phyloP scores from a whole-genome alignment of 179 eudicot genomes.

The Corrigiola litoralis region DNA sequence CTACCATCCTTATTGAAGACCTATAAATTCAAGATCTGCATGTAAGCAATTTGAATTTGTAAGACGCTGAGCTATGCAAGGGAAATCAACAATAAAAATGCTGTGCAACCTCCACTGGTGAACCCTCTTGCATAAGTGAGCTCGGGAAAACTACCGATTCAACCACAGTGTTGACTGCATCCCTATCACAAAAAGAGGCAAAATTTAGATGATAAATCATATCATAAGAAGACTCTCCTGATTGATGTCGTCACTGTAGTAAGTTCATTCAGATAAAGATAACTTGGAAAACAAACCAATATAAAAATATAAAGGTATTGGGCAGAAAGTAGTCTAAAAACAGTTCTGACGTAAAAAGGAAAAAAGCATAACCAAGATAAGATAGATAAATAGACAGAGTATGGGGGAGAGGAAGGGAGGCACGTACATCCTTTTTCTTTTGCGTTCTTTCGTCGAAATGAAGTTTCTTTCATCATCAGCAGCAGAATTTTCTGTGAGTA shows the following conservation, averaged over 20 bases:
- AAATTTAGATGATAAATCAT: constrained; percentile 14
- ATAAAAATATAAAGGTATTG: background rate
- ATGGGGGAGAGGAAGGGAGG: background rate
- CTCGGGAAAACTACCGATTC: constrained; percentile 20
- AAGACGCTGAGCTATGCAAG: constrained; percentile 11
- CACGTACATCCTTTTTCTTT: constrained; percentile 35
- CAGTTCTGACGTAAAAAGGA: background rate
- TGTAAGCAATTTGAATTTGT: constrained; percentile 11
- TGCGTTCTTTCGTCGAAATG: constrained; percentile 13
- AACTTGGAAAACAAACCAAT: background rate
- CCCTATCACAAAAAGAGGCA: constrained; percentile 13
- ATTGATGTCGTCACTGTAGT: constrained; percentile 23
- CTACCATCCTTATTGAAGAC: constrained; percentile 28
- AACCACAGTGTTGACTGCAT: constrained; percentile 5
- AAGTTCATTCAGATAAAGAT: constrained; percentile 12
- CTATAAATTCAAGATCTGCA: constrained; percentile 26
- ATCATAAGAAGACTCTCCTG: constrained; percentile 9
- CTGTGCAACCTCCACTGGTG: constrained; percentile 44
- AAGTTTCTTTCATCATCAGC: constrained; percentile 7
- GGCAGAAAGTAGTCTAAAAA: background rate
- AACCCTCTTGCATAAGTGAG: constrained; percentile 33
- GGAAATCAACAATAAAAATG: background rate
- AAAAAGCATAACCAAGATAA: background rate
- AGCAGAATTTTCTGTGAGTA: constrained; percentile 4
- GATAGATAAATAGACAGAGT: background rate